Evolutionary conservation across 2,329 filamentous ascomycete species (phyloP), one percentile per base, ranked within the genome.

Genomic region (Calonectria crousiana): DNA sequence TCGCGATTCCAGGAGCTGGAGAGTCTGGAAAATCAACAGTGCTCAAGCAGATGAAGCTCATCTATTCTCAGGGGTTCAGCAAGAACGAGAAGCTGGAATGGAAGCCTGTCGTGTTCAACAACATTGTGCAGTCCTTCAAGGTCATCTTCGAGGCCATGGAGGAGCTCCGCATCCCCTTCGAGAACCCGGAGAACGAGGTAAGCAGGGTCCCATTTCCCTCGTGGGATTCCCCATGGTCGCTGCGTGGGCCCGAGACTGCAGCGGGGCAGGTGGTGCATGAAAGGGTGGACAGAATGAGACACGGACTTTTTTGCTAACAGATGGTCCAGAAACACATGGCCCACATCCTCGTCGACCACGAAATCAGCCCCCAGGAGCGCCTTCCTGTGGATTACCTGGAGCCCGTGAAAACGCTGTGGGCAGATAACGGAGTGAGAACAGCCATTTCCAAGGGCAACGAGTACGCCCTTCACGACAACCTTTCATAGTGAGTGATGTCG

Each of bases 21-120:
- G 96, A 98, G 94, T 86, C 85, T 58, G 85, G 96, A 78, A 98
- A 98, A 87, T 98, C 96, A 11, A 98, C 96, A 1, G 96, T 98
- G 74, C 91, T 98, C 78, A 98, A 98, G 88, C 96, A 98, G 89
- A 98, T 99, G 97, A 96, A 96, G 85, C 93, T 99, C 85, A 98
- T 99, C 80, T 97, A 98, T 84, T 93, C 95, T 18, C 93, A 95
- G 84, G 96, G 97, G 66, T 98, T 98, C 87, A 95, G 92, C 82
- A 94, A 95, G 81, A 92, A 92, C 77, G 97, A 98, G 85, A 95
- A 95, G 84, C 92, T 97, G 78, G 95, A 98, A 88, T 98, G 95
- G 90, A 95, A 97, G 80, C 94, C 95, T 20, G 96, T 98, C 81
- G 96, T 98, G 78, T 98, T 98, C 86, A 96, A 93, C 85, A 99